Evolutionary conservation across 2,329 filamentous ascomycete genomes (phyloP).

Genomic region (Phaeosphaeriaceae sp.): DNA sequence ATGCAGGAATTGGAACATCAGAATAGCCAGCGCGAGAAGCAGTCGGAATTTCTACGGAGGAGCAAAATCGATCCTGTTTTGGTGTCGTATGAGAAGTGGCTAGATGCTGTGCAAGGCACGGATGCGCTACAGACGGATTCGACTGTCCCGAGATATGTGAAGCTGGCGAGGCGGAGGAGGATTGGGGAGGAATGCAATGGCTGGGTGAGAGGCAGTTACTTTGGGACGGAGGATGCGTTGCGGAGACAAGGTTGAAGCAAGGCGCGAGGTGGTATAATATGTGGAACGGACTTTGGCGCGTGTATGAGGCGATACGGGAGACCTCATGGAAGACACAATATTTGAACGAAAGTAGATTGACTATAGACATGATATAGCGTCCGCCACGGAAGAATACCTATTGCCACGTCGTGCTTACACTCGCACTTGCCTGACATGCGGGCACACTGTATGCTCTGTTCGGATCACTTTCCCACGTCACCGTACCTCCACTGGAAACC

Average conservation of each 20-base stretch:
- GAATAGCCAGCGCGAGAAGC: background rate
- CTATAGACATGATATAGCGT: background rate
- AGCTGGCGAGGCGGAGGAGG: background rate
- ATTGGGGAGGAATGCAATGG: background rate
- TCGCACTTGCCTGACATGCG: conserved; percentile 31
- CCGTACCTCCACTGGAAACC: conserved; percentile 53
- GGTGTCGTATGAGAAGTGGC: background rate
- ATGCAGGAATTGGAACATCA: background rate
- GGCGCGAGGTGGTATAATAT: background rate
- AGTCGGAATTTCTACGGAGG: background rate
- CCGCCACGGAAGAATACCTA: background rate
- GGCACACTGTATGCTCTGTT: conserved; percentile 53
- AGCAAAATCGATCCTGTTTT: background rate
- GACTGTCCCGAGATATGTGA: background rate
- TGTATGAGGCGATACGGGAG: background rate
- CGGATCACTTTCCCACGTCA: conserved; percentile 54
- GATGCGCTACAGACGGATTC: background rate
- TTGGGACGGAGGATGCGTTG: background rate
- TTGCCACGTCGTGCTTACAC: conserved; percentile 32
- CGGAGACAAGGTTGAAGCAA: background rate
- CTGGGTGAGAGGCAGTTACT: background rate
- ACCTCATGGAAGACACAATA: background rate
- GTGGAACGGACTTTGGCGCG: no score
- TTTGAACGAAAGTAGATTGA: background rate
- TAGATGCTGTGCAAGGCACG: background rate